These are phyloP conservation scores for Filobasidium uniguttulatum DNA, from an alignment of 1,284 basidiomycete species.

Conservation along the genomic window DNA sequence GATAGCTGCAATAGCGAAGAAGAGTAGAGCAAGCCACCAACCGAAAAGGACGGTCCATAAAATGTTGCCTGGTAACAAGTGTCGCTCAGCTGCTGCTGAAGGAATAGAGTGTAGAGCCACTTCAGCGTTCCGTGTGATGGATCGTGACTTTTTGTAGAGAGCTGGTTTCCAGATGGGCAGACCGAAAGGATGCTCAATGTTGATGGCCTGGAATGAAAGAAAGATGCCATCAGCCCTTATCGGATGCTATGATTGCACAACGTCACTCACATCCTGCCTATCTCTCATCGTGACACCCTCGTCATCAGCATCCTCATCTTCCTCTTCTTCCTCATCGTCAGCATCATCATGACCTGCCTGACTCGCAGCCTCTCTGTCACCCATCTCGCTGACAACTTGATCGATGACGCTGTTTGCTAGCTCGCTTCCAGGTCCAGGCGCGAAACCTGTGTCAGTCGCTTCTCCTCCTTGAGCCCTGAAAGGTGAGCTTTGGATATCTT, in stretches of 20 bases:
- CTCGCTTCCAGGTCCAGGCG: slow-evolving; percentile 10
- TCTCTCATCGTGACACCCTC: slow-evolving; percentile 85
- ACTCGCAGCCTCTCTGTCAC: slow-evolving; percentile 11
- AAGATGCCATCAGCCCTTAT: background rate
- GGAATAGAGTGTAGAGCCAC: slow-evolving; percentile 83
- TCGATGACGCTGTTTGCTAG: slow-evolving; percentile 12
- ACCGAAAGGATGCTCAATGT: slow-evolving; percentile 98
- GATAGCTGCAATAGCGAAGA: slow-evolving; percentile 52
- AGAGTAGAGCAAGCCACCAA: slow-evolving; percentile 74
- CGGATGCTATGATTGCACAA: background rate
- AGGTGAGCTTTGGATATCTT: slow-evolving; percentile 1
- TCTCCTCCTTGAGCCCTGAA: background rate
- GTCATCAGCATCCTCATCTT: slow-evolving; percentile 41
- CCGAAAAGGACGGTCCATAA: slow-evolving; percentile 80
- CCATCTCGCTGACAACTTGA: slow-evolving; percentile 17
- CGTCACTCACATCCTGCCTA: slow-evolving; percentile 64
- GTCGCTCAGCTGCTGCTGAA: slow-evolving; percentile 78
- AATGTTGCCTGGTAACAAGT: slow-evolving; percentile 75
- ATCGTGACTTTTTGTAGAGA: slow-evolving; percentile 93
- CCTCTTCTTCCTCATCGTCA: slow-evolving; percentile 25
- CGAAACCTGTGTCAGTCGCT: slow-evolving; percentile 5
- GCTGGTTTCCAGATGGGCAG: slow-evolving; percentile 99
- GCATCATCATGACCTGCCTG: slow-evolving; percentile 14
- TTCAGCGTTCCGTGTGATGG: slow-evolving; percentile 91
- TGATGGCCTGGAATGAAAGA: slow-evolving; percentile 51